Percentiles rank a stretch among this genome's conserved stretches.
Conservation (phyloP, 2,329 filamentous ascomycete genomes). For the Xylariaceae sp. region DNA sequence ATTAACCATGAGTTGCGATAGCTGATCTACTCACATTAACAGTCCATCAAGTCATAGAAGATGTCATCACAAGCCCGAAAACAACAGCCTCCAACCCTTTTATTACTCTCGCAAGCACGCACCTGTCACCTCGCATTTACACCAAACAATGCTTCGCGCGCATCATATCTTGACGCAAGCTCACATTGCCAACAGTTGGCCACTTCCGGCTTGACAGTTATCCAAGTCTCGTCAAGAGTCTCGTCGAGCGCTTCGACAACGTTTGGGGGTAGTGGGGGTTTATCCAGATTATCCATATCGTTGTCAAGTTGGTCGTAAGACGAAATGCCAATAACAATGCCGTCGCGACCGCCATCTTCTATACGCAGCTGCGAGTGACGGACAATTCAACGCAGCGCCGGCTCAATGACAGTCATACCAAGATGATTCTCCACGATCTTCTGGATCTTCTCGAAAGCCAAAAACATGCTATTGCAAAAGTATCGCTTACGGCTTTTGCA, state of each 20-base stretch:
- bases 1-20: too few relatives aligned
- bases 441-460: conserved; percentile 66
- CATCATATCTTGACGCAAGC: conserved; percentile 64
- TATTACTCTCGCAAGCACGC: too few relatives aligned
- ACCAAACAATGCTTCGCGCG: conserved; percentile 55
- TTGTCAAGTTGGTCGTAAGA: conserved; percentile 53
- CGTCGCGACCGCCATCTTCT: conserved; percentile 52
- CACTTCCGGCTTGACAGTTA: conserved; percentile 57
- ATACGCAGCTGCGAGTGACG: conserved; percentile 63
- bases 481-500: conserved; percentile 64
- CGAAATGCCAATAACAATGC: conserved; percentile 57
- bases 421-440: conserved; percentile 60
- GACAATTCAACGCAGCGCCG: conserved; percentile 67
- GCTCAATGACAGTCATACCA: conserved; percentile 66
- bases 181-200: conserved; percentile 56
- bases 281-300: conserved; percentile 56
- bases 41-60: too few relatives aligned
- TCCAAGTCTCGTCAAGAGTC: conserved; percentile 70
- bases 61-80: too few relatives aligned
- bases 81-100: too few relatives aligned
- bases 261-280: conserved; percentile 72
- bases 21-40: too few relatives aligned
- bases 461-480: conserved; percentile 61
- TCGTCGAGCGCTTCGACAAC: conserved; percentile 71
- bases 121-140: conserved; percentile 34